A percentile compares a stretch with the other conserved stretches of the same genome.
Evolutionary conservation across 2,329 filamentous ascomycete species (phyloP).

Genomic region (Mariannaea sp.): DNA sequence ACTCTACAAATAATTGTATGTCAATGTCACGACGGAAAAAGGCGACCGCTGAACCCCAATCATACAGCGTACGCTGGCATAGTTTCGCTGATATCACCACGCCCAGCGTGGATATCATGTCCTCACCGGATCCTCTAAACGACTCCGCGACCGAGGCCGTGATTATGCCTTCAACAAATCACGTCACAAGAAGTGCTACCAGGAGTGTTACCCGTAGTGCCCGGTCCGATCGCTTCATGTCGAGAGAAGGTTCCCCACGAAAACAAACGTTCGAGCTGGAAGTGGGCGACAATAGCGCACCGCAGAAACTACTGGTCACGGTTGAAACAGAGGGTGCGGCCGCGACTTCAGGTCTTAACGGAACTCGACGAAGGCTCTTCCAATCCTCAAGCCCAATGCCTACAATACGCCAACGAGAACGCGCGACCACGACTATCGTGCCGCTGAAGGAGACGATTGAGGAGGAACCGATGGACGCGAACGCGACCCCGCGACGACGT

Average conservation of each 20-base stretch:
- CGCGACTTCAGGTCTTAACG: slow-evolving; percentile 41
- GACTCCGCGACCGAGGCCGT: slow-evolving; percentile 42
- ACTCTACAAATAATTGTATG: slow-evolving; percentile 18
- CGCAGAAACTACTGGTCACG: slow-evolving; percentile 59
- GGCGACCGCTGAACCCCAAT: slow-evolving; percentile 33
- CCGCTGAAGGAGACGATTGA: slow-evolving; percentile 53
- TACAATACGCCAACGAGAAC: slow-evolving; percentile 43
- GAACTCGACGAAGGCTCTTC: slow-evolving; percentile 50
- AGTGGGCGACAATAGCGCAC: slow-evolving; percentile 54
- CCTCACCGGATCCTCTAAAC: slow-evolving; percentile 58
- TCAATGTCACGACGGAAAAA: slow-evolving; percentile 41
- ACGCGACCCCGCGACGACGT: slow-evolving; percentile 47
- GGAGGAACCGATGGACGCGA: slow-evolving; percentile 41
- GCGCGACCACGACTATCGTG: slow-evolving; percentile 55
- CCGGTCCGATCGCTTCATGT: slow-evolving; percentile 45
- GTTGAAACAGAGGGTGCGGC: slow-evolving; percentile 55
- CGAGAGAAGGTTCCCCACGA: slow-evolving; percentile 52
- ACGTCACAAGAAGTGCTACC: slow-evolving; percentile 54
- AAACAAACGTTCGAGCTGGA: slow-evolving; percentile 64
- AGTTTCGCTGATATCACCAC: slow-evolving; percentile 43
- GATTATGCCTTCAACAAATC: slow-evolving; percentile 45
- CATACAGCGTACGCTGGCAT: slow-evolving; percentile 44
- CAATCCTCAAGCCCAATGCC: slow-evolving; percentile 49
- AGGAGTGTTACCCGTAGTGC: slow-evolving; percentile 54
- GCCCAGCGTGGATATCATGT: slow-evolving; percentile 51